Evolutionary conservation across 2,329 filamentous ascomycete genomes (phyloP), one percentile per base, ranked within the genome.

Genomic region (Shiraia sp.): DNA sequence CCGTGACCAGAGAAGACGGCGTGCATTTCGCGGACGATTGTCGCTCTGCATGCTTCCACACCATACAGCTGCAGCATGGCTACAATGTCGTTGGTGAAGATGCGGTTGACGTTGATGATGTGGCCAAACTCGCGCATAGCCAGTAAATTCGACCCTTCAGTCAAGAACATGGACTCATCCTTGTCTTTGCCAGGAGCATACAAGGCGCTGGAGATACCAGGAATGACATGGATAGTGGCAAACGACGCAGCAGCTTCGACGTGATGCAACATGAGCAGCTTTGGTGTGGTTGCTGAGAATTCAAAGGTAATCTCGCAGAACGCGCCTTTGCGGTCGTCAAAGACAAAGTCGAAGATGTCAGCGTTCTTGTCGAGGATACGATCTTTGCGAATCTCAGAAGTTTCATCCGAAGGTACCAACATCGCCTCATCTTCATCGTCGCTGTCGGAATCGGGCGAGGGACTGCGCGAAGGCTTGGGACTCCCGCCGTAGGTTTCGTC

Each of bases 71-170:
- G 75, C 10, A 97, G 82, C 69, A 97, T 88, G 26, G 90, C 83
- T 25, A 85, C 85, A 52, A 97, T 91, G 59, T 95, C 92, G 75
- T 99, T 99, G 53, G 92, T 96, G 70, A 87, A 84, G 61, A 96
- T 85, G 40, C 80, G 82, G 73, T 96, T 84, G 1, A 90, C 88
- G 70, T 96, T 85, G 73, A 97, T 88, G 66, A 87, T 84, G 61
- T 93, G 82, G 58, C 86, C 81, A 69, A 90, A 93, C 47, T 87
- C 84, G 66, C 93, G 90, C 87, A 99, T 96, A 17, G 91, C 91
- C 51, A 81, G 78, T 29, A 99, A 77, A 70, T 97, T 99, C 57
- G 91, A 86, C 45, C 93, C 93, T 17, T 86, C 82, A 1, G 90
- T 92, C 57, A 90, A 80, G 40, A 96, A 82, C 30, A 72, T 63